Percentiles rank a stretch among this genome's conserved stretches.
phyloP scores from a whole-genome alignment of 768 basidiomycete species.

The Strobilomyces echinocephalus region DNA sequence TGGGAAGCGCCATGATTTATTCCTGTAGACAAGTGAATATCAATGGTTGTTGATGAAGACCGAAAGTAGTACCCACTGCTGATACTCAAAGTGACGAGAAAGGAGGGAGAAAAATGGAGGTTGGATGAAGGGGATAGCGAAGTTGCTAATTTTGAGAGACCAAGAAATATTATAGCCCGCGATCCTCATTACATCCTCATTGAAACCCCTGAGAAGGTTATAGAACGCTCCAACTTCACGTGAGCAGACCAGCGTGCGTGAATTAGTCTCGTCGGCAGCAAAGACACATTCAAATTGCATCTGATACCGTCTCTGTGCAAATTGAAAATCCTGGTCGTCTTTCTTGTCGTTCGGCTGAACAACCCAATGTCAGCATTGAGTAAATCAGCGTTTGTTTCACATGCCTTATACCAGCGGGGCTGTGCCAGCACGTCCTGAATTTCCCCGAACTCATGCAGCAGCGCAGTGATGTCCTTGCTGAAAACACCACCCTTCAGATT shows the following conservation, averaged over 20 bases:
- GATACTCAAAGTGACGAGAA: background rate
- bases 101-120: background rate
- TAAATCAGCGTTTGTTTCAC: background rate
- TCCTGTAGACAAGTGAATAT: background rate
- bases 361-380: too few species aligned
- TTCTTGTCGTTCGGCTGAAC: too few species aligned
- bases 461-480: rapidly evolving
- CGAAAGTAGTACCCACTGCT: background rate
- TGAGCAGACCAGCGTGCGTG: background rate
- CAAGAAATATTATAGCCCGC: background rate
- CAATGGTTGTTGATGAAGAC: background rate
- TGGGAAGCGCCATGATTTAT: background rate
- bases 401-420: background rate
- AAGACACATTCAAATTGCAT: background rate
- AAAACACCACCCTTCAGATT: background rate
- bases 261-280: rapidly evolving
- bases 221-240: background rate
- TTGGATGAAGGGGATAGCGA: conserved; percentile 6
- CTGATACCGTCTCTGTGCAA: background rate
- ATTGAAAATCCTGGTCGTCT: too few species aligned
- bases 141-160: conserved; percentile 3
- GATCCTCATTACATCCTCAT: background rate
- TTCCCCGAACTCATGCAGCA: background rate
- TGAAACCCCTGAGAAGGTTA: background rate
- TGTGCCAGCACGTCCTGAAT: background rate